Evolutionary conservation across 768 basidiomycete genomes (phyloP).

Genomic region (Thelephora ganbajun): DNA sequence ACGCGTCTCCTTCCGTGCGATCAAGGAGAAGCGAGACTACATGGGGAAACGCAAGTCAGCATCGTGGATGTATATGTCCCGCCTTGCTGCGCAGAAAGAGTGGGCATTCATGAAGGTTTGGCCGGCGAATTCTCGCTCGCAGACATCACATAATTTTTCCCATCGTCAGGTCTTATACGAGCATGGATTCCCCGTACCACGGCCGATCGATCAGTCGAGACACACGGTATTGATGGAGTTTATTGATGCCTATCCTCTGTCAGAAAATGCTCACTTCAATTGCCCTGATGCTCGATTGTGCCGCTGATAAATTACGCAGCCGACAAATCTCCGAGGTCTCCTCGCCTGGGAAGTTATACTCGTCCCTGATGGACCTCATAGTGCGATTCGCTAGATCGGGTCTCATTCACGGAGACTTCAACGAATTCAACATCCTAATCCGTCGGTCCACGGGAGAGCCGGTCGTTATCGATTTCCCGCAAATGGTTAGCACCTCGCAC

Average conservation of each 20-base stretch:
- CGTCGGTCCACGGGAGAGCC: constrained; percentile 62
- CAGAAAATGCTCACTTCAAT: constrained; percentile 17
- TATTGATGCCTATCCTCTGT: constrained; percentile 92
- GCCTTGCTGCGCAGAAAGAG: constrained; percentile 92
- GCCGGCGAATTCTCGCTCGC: not conserved
- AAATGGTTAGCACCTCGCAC: constrained; percentile 97
- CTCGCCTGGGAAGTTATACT: constrained; percentile 84
- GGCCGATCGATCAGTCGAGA: constrained; percentile 85
- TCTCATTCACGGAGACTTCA: constrained; percentile 98
- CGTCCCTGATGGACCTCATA: constrained; percentile 86
- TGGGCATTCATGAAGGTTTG: constrained; percentile 96
- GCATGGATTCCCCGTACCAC: constrained; percentile 86
- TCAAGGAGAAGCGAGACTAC: constrained; percentile 95
- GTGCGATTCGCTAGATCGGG: constrained; percentile 88
- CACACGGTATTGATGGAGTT: constrained; percentile 96
- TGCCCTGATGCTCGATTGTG: not conserved
- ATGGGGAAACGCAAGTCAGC: constrained; percentile 90
- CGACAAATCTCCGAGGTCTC: constrained; percentile 78
- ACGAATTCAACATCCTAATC: constrained; percentile 98
- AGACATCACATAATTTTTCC: not conserved
- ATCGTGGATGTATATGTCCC: constrained; percentile 99
- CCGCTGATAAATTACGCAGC: constrained; percentile 23
- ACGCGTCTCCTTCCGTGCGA: constrained; percentile 92
- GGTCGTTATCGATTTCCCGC: constrained; percentile 95
- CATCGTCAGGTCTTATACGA: constrained; percentile 67